These are phyloP conservation scores for Scheffersomyces stipitis DNA, from an alignment of 805 yeast genomes.

Conservation along the genomic window DNA sequence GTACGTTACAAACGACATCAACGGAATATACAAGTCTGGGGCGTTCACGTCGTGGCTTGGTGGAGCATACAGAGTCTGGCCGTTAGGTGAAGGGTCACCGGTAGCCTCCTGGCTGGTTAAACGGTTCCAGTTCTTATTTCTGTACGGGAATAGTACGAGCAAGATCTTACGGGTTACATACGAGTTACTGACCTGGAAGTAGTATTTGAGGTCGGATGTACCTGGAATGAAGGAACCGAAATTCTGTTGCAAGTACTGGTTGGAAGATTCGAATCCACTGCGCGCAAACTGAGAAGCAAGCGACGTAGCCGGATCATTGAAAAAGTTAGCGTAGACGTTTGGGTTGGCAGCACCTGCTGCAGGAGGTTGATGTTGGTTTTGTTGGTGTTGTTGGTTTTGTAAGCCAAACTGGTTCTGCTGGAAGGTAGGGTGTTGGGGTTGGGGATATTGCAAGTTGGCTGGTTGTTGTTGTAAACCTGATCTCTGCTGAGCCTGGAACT, in stretches of 20 bases:
- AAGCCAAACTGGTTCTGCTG: constrained; percentile 2
- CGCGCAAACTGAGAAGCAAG: constrained; percentile 89
- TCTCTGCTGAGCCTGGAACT: constrained; percentile 4
- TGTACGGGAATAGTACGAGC: constrained; percentile 81
- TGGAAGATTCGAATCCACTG: constrained; percentile 78
- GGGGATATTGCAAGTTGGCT: constrained; percentile 28
- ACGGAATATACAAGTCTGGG: constrained; percentile 93
- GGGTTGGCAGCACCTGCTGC: constrained; percentile 23
- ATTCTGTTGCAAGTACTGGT: constrained; percentile 75
- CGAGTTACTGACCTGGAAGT: constrained; percentile 87
- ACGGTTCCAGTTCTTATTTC: constrained; percentile 81
- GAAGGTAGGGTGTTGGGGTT: constrained; percentile 25
- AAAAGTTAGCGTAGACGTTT: constrained; percentile 39
- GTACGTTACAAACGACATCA: constrained; percentile 90
- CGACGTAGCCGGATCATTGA: constrained; percentile 77
- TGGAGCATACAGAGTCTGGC: constrained; percentile 51
- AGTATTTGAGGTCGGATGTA: constrained; percentile 66
- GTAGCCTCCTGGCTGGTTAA: constrained; percentile 25
- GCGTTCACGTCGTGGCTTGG: constrained; percentile 90
- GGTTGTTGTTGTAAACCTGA: constrained; percentile 7
- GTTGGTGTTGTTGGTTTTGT: constrained; percentile 13
- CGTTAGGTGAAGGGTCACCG: constrained; percentile 18
- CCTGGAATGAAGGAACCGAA: constrained; percentile 51
- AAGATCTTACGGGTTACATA: constrained; percentile 76
- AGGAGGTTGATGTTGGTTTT: constrained; percentile 23